Evolutionary conservation across 768 basidiomycete genomes (phyloP).

Genomic region (Pleurotus tuoliensis): DNA sequence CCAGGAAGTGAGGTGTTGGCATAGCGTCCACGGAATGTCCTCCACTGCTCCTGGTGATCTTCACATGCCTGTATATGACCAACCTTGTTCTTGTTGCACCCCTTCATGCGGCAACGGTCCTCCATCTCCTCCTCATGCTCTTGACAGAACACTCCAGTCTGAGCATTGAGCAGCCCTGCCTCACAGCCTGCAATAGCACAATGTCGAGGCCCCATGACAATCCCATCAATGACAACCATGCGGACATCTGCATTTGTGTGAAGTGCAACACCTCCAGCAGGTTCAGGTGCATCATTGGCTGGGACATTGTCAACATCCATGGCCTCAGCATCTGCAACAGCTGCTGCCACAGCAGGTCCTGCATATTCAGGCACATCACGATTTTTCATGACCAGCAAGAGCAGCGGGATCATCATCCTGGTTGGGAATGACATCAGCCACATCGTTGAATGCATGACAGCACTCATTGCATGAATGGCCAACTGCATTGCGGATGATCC

Average conservation of each 20-base stretch:
- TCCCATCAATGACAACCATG: constrained; percentile 13
- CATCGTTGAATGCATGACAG: constrained; percentile 8
- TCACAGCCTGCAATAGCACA: constrained; percentile 10
- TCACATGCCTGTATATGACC: background rate
- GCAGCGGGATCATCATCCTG: background rate
- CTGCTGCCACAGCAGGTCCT: too few relatives aligned
- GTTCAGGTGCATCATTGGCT: background rate
- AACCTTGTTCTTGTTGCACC: background rate
- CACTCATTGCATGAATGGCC: constrained; percentile 10
- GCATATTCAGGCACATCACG: background rate
- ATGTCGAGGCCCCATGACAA: constrained; percentile 12
- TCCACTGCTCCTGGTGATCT: constrained; percentile 3
- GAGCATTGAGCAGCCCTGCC: constrained; percentile 1
- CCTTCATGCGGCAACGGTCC: constrained; percentile 5
- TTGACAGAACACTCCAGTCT: background rate
- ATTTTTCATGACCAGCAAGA: constrained; percentile 7
- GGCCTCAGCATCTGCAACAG: too few relatives aligned
- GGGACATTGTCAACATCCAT: too few relatives aligned
- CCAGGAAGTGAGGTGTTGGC: background rate
- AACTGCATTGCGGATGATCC: constrained; percentile 5
- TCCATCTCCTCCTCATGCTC: background rate
- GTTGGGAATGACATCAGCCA: constrained; percentile 1
- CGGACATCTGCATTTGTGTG: background rate
- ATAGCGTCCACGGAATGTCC: background rate
- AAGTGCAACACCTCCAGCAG: background rate